Conservation (phyloP, 2,329 filamentous ascomycete species). For the Pseudocercospora cruenta region DNA sequence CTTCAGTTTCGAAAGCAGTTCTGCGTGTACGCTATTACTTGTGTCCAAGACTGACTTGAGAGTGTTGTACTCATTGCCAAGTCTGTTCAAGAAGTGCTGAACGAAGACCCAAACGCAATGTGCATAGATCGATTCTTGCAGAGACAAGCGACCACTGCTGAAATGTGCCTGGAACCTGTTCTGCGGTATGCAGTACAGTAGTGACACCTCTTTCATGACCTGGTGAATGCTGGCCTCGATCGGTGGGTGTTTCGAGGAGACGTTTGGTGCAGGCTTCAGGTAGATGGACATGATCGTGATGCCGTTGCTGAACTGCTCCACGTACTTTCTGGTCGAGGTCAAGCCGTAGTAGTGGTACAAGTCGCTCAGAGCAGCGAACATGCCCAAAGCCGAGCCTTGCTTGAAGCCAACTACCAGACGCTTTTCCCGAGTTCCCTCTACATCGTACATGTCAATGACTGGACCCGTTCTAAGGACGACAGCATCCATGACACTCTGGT, state of each 20-base stretch:
- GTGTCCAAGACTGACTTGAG: slow-evolving; percentile 78
- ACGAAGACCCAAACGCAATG: slow-evolving; percentile 98
- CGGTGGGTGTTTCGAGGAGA: slow-evolving; percentile 66
- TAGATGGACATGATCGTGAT: slow-evolving; percentile 97
- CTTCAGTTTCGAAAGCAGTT: slow-evolving; percentile 91
- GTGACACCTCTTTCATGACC: slow-evolving; percentile 97
- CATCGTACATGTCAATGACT: slow-evolving; percentile 97
- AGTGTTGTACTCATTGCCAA: slow-evolving; percentile 89
- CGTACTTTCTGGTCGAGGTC: slow-evolving; percentile 94
- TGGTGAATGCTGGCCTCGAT: slow-evolving; percentile 96
- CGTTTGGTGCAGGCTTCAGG: slow-evolving; percentile 70
- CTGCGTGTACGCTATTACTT: slow-evolving; percentile 81
- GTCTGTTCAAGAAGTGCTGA: slow-evolving; percentile 94
- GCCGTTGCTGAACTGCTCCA: slow-evolving; percentile 97
- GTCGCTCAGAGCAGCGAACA: slow-evolving; percentile 94
- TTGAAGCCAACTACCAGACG: slow-evolving; percentile 93
- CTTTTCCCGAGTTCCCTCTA: slow-evolving; percentile 89
- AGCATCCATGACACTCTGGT: slow-evolving; percentile 87
- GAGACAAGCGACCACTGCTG: slow-evolving; percentile 78
- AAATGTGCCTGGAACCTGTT: slow-evolving; percentile 95
- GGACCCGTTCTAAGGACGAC: slow-evolving; percentile 85
- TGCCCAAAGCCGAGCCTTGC: slow-evolving; percentile 83
- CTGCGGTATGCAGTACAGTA: slow-evolving; percentile 96
- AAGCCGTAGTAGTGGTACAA: slow-evolving; percentile 98
- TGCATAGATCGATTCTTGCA: slow-evolving; percentile 96